Evolutionary conservation across 495 filamentous ascomycete genomes (phyloP), one percentile per base, ranked within the genome.

Genomic region (Apodospora peruviana): DNA sequence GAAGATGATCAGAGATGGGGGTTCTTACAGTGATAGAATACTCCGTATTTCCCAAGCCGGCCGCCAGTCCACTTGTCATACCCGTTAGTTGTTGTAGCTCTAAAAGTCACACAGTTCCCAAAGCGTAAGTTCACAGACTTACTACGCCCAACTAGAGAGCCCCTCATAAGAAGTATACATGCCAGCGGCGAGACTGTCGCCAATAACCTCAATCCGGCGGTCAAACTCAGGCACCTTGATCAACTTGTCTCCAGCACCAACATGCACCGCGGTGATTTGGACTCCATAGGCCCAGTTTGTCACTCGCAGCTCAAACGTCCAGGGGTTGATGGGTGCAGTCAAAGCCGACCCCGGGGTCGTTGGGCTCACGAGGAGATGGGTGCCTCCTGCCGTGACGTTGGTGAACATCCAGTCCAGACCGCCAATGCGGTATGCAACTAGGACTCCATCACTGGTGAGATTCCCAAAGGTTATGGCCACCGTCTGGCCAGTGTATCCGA

Each of bases 201-300:
- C 84, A 47, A 88, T 84, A 37, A 86, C 71, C 52, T 88, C 83
- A 35, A 88, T 78, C 1, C 73, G 78, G 37, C 73, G 76, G 12
- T 52, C 48, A 48, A 72, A 74, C 32, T 72, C 66, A 0, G 76
- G 73, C 16, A 82, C 58, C 51, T 78, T 76, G 57, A 76, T 58
- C 1, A 86, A 61, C 20, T 66, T 64, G 19, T 72, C 71, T 4
- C 69, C 71, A 4, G 62, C 52, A 2, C 66, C 71, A 1, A 82
- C 70, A 39, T 84, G 80, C 0, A 84, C 74, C 9, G 68, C 62
- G 17, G 67, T 61, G 34, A 86, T 75, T 56, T 86, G 82, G 10
- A 85, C 71, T 40, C 82, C 82, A 52, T 76, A 77, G 10, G 73
- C 82, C 83, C 82, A 86, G 51, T 86, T 86, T 1, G 83, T 81